Conservation (phyloP, 176 grass and related monocot species). For the Avena atlantica region DNA sequence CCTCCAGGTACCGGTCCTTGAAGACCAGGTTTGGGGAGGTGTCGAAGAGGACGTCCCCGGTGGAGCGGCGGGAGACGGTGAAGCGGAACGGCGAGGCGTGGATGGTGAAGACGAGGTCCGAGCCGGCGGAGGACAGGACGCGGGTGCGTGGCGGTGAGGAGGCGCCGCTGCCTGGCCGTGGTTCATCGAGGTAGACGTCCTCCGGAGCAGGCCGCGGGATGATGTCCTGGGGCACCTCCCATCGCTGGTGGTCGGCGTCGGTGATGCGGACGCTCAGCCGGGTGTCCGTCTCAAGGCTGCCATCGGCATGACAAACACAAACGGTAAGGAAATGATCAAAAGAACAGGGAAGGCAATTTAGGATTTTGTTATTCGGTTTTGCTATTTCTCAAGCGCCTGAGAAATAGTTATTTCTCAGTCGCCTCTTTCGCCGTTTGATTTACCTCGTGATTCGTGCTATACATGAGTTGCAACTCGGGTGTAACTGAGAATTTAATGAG, state of each 20-base stretch:
- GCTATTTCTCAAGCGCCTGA: too few relatives aligned
- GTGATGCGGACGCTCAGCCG: constrained; percentile 83
- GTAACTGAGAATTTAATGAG: too few relatives aligned
- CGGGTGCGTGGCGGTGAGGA: not conserved
- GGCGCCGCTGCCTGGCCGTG: too few relatives aligned
- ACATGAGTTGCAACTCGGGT: too few relatives aligned
- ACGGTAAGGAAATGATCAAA: too few relatives aligned
- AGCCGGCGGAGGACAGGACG: constrained; percentile 49
- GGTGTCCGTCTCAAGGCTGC: constrained; percentile 72
- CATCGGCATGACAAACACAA: too few relatives aligned
- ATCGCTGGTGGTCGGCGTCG: constrained; percentile 63
- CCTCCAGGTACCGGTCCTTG: constrained; percentile 80
- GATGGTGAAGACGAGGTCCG: constrained; percentile 64
- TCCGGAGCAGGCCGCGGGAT: constrained; percentile 53
- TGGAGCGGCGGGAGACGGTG: constrained; percentile 62
- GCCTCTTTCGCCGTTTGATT: too few relatives aligned
- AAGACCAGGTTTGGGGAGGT: constrained; percentile 54
- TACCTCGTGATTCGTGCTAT: too few relatives aligned
- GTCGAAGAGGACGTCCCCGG: constrained; percentile 62
- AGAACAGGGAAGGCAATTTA: too few relatives aligned
- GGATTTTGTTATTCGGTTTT: too few relatives aligned
- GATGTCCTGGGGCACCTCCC: constrained; percentile 76
- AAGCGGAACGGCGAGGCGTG: constrained; percentile 64
- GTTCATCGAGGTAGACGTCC: not conserved
- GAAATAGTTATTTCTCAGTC: too few relatives aligned